Base-by-base conservation (phyloP, 192 early-diverging fungal species). In the Kickxella alabastrina region DNA sequence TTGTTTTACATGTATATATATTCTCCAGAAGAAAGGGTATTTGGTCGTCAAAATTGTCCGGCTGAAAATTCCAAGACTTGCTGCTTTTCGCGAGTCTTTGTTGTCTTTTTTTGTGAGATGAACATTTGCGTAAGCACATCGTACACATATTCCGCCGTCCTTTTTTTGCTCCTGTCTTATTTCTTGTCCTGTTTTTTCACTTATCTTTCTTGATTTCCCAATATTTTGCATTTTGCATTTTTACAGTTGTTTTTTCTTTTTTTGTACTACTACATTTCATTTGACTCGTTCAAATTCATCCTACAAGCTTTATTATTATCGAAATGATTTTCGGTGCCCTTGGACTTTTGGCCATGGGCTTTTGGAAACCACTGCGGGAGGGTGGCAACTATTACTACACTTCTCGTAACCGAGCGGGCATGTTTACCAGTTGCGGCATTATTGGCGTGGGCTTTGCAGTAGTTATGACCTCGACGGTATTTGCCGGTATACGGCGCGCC, bases 401-500 rank as follows among this genome's bases (percentile, higher is more conserved):
- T n/a, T n/a, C n/a, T n/a, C n/a, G n/a, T n/a, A n/a, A n/a, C n/a
- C n/a, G n/a, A n/a, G n/a, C 46, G 1, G 34, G 64, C 1, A 21
- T 66, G 1, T 59, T 59, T 29, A 50, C 57, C 5, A 31, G 56
- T 18, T 54, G 38, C n/a, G 25, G 48, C 5, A 7, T 64, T 14
- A 17, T 41, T 19, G 22, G 55, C 35, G 17, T 57, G 2, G 25
- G 51, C 12, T 3, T 68, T 3, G 12, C 15, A 3, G 13, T 46
- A 0, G 32, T 31, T 3, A 15, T 56, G 6, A 56, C 57, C 8
- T 72, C 68, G 9, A 43, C 53, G 0, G 44, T 72, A 4, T 43
- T 72, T 22, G 68, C 68, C 1, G 68, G 57, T 4, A 51, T 65
- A 4, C 68, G 68, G 14, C 57, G 68, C 6, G 49, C 56, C 6